Base-by-base conservation (phyloP, 2,329 filamentous ascomycete species). In the Cytospora piceicola region DNA sequence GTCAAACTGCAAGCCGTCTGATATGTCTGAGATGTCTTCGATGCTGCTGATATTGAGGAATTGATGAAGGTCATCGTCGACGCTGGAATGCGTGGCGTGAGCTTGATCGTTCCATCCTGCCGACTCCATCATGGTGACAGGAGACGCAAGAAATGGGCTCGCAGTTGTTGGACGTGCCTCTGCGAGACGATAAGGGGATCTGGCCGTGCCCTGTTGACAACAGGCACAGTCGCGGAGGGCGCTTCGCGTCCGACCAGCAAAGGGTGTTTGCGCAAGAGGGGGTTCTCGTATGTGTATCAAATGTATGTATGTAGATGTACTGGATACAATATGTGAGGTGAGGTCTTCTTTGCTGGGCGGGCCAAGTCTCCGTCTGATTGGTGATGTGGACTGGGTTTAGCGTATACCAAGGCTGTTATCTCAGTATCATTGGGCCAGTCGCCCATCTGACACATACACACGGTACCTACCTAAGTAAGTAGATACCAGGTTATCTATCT, bases 21-120 rank as follows among this genome's bases (percentile, higher is more conserved):
- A 75, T 65, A 89, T 76, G 68, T 76, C 81, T 67, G 75, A 75
- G 65, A 89, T 76, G 68, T 76, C 81, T 34, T 79, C 80, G 79
- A 88, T 85, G 70, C 77, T 77, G 65, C 81, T 83, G 79, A 90
- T 84, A 69, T 88, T 83, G 68, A 90, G 79, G 66, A 88, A 89
- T 70, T 89, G 86, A 69, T 87, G 82, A 72, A 89, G 88, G 49
- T 88, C 86, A 73, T 89, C 86, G 57, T 88, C 86, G 59, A 79
- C 74, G 7, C 80, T 70, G 14, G 80, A 74, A 32, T 82, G 78
- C 75, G 87, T 79, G 66, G 79, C 78, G 71, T 86, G 83, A 71
- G 87, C 85, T 72, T 86, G 82, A 58, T 80, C 79, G 70, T 83
- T 82, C 87, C 86, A 89, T 68, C 76, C 74, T 64, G 78, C 76